phyloP scores from a whole-genome alignment of 495 filamentous ascomycete species.

The Rhizodiscina lignyota region DNA sequence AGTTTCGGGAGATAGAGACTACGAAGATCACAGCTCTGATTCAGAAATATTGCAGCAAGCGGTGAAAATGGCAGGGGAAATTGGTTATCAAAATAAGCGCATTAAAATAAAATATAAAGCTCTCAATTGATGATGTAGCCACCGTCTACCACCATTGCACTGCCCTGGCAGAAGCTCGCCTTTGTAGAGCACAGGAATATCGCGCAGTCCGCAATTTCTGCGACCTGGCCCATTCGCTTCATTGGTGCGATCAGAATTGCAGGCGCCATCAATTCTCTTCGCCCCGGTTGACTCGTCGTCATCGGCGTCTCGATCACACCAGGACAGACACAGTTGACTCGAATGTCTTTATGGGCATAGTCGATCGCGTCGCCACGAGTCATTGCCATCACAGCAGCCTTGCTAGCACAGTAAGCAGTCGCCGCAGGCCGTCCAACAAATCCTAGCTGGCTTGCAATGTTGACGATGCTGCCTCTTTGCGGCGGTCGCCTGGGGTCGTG shows the following conservation, averaged over 20 bases:
- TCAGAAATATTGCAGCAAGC: too few relatives aligned
- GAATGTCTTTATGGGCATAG: conserved; percentile 29
- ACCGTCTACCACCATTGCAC: conserved; percentile 35
- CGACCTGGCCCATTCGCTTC: conserved; percentile 30
- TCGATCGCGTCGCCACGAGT: conserved; percentile 32
- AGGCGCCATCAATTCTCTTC: conserved; percentile 21
- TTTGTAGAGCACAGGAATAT: conserved; percentile 30
- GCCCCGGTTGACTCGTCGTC: conserved; percentile 14
- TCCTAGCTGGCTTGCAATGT: conserved; percentile 38
- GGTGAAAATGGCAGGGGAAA: too few relatives aligned
- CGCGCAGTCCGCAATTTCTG: conserved; percentile 33
- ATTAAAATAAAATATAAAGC: too few relatives aligned
- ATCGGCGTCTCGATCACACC: conserved; percentile 35
- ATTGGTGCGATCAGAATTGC: conserved; percentile 32
- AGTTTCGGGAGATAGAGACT: too few relatives aligned
- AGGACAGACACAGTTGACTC: conserved; percentile 38
- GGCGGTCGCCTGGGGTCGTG: conserved; percentile 19
- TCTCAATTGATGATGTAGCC: too few relatives aligned
- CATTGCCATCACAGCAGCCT: conserved; percentile 21
- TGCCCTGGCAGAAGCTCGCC: conserved; percentile 34
- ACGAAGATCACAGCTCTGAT: too few relatives aligned
- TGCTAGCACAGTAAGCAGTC: conserved; percentile 18
- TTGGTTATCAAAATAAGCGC: too few relatives aligned
- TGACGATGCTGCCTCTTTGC: conserved; percentile 31
- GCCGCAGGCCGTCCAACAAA: conserved; percentile 30